phyloP scores from a whole-genome alignment of 257 asterid genomes.

The Rehmannia glutinosa region DNA sequence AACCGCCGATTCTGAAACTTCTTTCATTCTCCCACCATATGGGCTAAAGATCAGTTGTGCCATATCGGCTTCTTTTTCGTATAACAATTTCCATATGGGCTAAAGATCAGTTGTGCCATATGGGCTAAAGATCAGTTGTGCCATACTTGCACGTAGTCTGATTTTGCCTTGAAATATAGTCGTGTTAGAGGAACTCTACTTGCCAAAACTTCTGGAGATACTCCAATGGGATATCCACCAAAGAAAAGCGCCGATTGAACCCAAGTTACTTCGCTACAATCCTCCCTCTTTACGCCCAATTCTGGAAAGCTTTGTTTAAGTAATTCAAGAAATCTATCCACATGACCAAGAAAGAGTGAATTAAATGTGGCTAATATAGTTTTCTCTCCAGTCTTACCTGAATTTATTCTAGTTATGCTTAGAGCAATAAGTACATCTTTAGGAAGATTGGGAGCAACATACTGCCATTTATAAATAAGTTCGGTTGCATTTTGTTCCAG shows the following conservation, averaged over 20 bases:
- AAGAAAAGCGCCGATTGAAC: constrained; percentile 15
- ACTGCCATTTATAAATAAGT: too few species aligned
- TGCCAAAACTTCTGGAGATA: too few species aligned
- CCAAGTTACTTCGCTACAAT: constrained; percentile 22
- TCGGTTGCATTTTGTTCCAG: background rate
- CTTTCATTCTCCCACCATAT: constrained; percentile 35
- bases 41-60: constrained; percentile 18
- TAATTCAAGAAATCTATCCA: background rate
- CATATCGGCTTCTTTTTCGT: constrained; percentile 34
- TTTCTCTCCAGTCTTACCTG: too few species aligned
- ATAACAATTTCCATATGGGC: constrained; percentile 28
- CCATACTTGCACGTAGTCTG: constrained; percentile 14
- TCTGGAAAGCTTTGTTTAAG: constrained; percentile 17
- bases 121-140: too few species aligned
- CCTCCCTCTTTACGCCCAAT: constrained; percentile 2
- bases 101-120: too few species aligned
- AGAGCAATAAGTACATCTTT: too few species aligned
- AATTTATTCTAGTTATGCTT: too few species aligned
- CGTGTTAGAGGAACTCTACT: too few species aligned
- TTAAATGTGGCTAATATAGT: background rate
- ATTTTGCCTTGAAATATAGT: constrained; percentile 20
- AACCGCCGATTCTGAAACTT: constrained; percentile 11
- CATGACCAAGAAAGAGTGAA: constrained; percentile 17
- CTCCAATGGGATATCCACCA: constrained; percentile 6
- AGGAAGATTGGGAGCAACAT: constrained; percentile 10